Base-by-base conservation (phyloP, 768 basidiomycete genomes). In the Rhodosporidiobolus odoratus region DNA sequence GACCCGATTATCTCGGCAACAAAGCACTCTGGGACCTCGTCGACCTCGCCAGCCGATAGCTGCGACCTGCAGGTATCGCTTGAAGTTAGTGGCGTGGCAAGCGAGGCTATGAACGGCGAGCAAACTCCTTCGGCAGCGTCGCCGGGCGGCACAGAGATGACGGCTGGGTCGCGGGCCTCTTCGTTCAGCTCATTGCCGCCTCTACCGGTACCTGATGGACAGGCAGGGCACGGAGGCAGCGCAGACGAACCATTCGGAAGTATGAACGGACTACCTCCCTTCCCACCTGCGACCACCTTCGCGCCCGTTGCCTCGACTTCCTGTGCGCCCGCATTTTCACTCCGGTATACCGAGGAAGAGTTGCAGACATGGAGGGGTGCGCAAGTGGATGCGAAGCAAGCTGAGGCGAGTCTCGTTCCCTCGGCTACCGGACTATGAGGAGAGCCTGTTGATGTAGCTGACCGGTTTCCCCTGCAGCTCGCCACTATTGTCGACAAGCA, bases 401-500 rank as follows among this genome's bases (percentile, higher is more conserved):
- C 62, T 19, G 73, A 74, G 58, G 73, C 70, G 30, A n/a, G 68
- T 27, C 32, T 8, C 4, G 7, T 56, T 56, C 27, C 12, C 30
- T 12, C 34, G n/a, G 15, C 48, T 13, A 9, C 48, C 27, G 12
- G 19, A 50, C 48, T 16, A n/a, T n/a, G 48, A 16, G 48, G 21
- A 17, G 12, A 23, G 48, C 21, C 9, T 25, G 35, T 10, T 50
- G 13, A 23, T 13, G 17, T 30, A n/a, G n/a, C 56, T 8, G 27
- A 58, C 38, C 2, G 10, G 45, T 50, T 38, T 15, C 0, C 30
- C 8, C 19, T 35, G 23, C 47, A 75, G 68, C 70, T 75, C 17
- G 54, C 66, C 1, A n/a, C 52, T 2, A 72, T 74, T 16, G 68
- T 71, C 38, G 73, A 76, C 59, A 30, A 38, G 3, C 73, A 76